Base-by-base conservation (phyloP, 202 grass and related monocot genomes). In the Brachypodium distachyon region DNA sequence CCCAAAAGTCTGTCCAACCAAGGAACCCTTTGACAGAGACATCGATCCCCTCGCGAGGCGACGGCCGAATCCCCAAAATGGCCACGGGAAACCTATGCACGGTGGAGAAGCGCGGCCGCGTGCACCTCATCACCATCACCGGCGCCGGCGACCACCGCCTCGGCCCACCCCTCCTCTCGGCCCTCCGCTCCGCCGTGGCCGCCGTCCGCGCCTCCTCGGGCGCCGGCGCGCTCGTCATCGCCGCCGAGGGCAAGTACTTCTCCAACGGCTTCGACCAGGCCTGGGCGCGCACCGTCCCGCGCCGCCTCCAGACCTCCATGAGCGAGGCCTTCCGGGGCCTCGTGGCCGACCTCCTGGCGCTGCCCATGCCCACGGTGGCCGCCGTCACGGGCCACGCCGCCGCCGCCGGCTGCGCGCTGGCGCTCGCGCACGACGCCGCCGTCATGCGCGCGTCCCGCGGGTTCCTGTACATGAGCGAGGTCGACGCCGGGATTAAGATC, bases 391-490 rank as follows among this genome's bases (percentile, higher is more conserved):
- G 93, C 53, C 93, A 97, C 77, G 93, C 80, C 23, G 71, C 77
- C 43, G 90, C 74, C 0, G 81, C 69, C 33, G 93, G 93, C 1
- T 80, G 72, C 80, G 73, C 41, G 59, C 86, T 97, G 18, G 90
- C 53, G 9, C 81, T 97, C 4, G 81, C 61, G 12, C 93, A 93
- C 87, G 90, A 97, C 80, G 57, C 85, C 73, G n/a, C 72, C 46
- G 64, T 97, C 31, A 91, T 97, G 90, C 86, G 93, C 31, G 71
- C 29, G 22, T 82, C 90, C 8, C 86, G 90, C 69, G 90, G 94
- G 18, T 91, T 91, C 88, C 64, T 97, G 34, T 93, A 97, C 88
- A 91, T 91, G 90, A 89, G 90, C 61, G 90, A 97, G 77, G 66
- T 93, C 18, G 84, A 97, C 82, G 74, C 62, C 6, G 86, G 91